Base-by-base conservation (phyloP, 2,329 filamentous ascomycete genomes). In the Talaromyces amestolkiae region DNA sequence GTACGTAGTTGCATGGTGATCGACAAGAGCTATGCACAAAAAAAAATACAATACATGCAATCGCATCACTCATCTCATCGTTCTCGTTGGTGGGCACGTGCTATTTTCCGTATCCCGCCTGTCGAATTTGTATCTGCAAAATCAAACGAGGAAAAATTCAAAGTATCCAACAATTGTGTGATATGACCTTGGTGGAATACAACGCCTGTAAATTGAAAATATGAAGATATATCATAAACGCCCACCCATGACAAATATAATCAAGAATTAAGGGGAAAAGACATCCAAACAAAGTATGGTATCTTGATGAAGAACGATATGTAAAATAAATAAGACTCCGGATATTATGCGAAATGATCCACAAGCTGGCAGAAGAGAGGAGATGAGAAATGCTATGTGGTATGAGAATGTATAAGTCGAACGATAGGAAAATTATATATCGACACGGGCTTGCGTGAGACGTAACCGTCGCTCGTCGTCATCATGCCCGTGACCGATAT, bases 391-490 rank as follows among this genome's bases (percentile, higher is more conserved):
- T 58, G 54, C 49, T 33, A 27, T 27, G 47, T 27, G 31, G 51
- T 54, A 35, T 54, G 9, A 35, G 6, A 15, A 35, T 15, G 24
- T 19, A 33, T 15, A 31, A 60, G 41, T n/a, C 2, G 27, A 37
- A 70, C 62, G 47, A 15, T 17, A 31, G 49, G 64, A 63, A 37
- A 27, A 47, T 74, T 70, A 76, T 51, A 67, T 71, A 68, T 76
- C 70, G 61, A 75, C 76, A 68, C 77, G 73, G 33, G 76, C 74
- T 72, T 81, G 79, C 61, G 75, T 69, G 47, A 81, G 69, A 63
- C 79, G 75, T 51, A 80, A 69, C 64, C 77, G 76, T 65, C 77
- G 74, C 49, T 80, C 78, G 24, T 72, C 72, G 47, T 81, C 79
- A 43, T 78, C 76, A 39, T 59, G 49, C 3, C 59, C 59, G 66